Conservation (phyloP, 345 rosid species). For the Moricandia arvensis region DNA sequence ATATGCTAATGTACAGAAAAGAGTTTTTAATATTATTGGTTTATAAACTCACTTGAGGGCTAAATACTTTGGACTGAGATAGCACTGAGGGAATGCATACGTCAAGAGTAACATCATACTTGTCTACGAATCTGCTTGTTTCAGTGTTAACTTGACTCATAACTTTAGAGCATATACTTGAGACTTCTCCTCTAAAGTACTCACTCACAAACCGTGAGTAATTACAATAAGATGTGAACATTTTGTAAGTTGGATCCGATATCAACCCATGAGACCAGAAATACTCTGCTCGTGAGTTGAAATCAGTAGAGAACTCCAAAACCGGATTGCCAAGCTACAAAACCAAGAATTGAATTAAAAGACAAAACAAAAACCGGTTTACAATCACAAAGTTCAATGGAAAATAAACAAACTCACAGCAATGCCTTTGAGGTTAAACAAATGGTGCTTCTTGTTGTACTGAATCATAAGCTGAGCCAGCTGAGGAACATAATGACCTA, state of each 20-base stretch:
- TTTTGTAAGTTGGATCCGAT: constrained; percentile 76
- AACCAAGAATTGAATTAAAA: not conserved
- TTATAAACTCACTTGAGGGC: constrained; percentile 51
- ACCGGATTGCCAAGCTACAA: constrained; percentile 91
- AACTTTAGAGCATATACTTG: constrained; percentile 66
- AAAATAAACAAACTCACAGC: constrained; percentile 54
- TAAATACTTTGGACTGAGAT: constrained; percentile 67
- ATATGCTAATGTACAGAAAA: not conserved
- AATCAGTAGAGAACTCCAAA: constrained; percentile 74
- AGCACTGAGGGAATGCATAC: constrained; percentile 78
- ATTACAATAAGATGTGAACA: constrained; percentile 81
- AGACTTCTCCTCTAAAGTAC: constrained; percentile 66
- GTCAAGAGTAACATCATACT: constrained; percentile 88
- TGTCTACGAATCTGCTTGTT: constrained; percentile 84
- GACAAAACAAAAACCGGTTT: not conserved
- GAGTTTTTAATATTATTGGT: too few relatives aligned
- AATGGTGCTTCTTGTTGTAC: constrained; percentile 64
- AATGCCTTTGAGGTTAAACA: constrained; percentile 86
- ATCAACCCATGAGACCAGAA: constrained; percentile 95
- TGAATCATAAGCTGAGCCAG: constrained; percentile 82
- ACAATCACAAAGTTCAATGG: not conserved
- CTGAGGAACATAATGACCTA: constrained; percentile 93
- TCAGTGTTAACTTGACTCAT: constrained; percentile 73
- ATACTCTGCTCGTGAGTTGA: constrained; percentile 89
- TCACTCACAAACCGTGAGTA: constrained; percentile 80